Conservation (phyloP, 2,329 filamentous ascomycete genomes). For the Colletotrichum eremochloae region DNA sequence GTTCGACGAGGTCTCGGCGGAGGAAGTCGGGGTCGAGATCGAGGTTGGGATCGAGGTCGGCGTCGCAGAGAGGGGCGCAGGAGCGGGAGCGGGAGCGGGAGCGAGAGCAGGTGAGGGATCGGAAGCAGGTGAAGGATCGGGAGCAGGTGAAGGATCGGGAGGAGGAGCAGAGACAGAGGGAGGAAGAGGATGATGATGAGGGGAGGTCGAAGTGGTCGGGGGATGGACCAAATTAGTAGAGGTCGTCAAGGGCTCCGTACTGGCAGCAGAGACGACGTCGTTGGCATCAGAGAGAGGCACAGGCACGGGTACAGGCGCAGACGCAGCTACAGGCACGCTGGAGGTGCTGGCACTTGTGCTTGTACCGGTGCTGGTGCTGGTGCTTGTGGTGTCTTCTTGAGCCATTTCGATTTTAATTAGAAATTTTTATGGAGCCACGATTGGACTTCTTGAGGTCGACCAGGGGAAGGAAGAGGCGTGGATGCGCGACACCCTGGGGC, state of each 20-base stretch:
- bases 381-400: conserved; percentile 47
- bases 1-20: conserved; percentile 27
- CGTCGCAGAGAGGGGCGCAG: conserved; percentile 20
- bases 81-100: background rate
- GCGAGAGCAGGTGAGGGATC: background rate
- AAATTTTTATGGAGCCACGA: conserved; percentile 56
- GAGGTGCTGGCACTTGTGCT: conserved; percentile 36
- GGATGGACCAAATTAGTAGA: conserved; percentile 40
- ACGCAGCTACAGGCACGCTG: conserved; percentile 35
- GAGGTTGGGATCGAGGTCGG: conserved; percentile 29
- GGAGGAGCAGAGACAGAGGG: background rate
- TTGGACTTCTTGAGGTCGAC: conserved; percentile 49
- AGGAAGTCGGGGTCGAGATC: conserved; percentile 29
- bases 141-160: background rate
- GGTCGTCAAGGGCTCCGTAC: conserved; percentile 34
- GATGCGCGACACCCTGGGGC: conserved; percentile 44
- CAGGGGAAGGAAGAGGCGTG: conserved; percentile 45
- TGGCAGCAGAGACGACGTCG: conserved; percentile 29
- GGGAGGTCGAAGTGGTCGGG: conserved; percentile 30
- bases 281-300: conserved; percentile 35
- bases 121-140: background rate
- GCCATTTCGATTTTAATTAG: conserved; percentile 57
- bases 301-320: conserved; percentile 28
- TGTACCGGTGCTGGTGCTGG: conserved; percentile 42
- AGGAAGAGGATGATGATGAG: conserved; percentile 21